A percentile compares a stretch with the other conserved stretches of the same genome.
Evolutionary conservation across 495 filamentous ascomycete species (phyloP).

Genomic region (Acidiella bohemica): DNA sequence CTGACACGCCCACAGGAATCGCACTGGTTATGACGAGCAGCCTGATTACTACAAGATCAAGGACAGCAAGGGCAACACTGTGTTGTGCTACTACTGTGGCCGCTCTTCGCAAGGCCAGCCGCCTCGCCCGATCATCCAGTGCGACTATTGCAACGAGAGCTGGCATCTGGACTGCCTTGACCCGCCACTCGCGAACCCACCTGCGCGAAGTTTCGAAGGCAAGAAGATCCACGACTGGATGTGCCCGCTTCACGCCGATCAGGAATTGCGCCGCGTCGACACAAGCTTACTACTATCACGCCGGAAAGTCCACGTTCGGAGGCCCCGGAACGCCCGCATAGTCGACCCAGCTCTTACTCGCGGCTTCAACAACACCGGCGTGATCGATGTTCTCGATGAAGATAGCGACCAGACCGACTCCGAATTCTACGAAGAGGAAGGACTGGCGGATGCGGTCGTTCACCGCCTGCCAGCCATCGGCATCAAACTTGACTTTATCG

Average conservation of each 20-base stretch:
- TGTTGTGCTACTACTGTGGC: constrained; percentile 60
- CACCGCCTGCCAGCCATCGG: constrained; percentile 58
- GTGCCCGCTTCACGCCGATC: constrained; percentile 75
- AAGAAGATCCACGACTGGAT: constrained; percentile 56
- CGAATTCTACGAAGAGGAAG: constrained; percentile 32
- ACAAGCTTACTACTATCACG: constrained; percentile 18
- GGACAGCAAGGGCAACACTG: constrained; percentile 51
- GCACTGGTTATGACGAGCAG: constrained; percentile 44
- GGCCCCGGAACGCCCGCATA: constrained; percentile 39
- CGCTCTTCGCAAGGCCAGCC: constrained; percentile 41
- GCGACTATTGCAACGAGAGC: constrained; percentile 57
- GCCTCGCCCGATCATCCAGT: constrained; percentile 27
- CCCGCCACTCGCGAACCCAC: constrained; percentile 67
- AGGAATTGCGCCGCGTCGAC: constrained; percentile 36
- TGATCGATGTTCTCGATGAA: constrained; percentile 43
- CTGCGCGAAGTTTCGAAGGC: constrained; percentile 33
- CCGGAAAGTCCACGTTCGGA: constrained; percentile 32
- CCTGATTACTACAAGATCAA: constrained; percentile 52
- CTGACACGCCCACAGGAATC: constrained; percentile 33
- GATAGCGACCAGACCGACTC: constrained; percentile 40
- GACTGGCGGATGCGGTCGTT: constrained; percentile 37
- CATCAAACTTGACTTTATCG: constrained; percentile 66
- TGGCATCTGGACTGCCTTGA: constrained; percentile 91
- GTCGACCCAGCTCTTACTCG: constrained; percentile 36
- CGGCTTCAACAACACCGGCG: constrained; percentile 59